phyloP scores from a whole-genome alignment of 192 early-diverging fungal species.

The Podila epigama region DNA sequence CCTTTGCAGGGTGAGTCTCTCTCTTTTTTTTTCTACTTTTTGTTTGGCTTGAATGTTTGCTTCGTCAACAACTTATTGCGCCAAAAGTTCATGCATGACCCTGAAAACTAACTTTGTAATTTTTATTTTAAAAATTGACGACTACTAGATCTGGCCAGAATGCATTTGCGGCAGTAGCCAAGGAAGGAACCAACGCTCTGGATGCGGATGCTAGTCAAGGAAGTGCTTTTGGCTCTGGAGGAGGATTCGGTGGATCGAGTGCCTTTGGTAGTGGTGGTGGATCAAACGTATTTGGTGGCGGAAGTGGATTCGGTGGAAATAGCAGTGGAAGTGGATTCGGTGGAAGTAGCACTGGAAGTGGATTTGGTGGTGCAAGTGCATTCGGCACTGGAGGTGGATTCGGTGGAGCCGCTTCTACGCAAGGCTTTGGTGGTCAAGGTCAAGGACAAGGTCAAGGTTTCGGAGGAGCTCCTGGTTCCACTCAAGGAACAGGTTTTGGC shows the following conservation, averaged over 20 bases:
- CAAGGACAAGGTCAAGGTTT: no score
- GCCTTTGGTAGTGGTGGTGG: slow-evolving; percentile 1
- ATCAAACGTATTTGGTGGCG: not conserved
- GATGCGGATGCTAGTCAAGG: slow-evolving; percentile 23
- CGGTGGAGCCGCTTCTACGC: no score
- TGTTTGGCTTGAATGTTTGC: not conserved
- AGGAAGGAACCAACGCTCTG: slow-evolving; percentile 16
- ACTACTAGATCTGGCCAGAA: slow-evolving; percentile 19
- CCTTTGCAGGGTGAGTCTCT: slow-evolving; percentile 30
- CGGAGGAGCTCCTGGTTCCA: not conserved
- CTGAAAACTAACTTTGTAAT: not conserved
- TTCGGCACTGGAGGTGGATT: not conserved
- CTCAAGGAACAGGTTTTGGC: not conserved
- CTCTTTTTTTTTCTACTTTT: not conserved
- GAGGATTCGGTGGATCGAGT: slow-evolving; percentile 5
- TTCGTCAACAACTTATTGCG: not conserved
- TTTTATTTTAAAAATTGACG: not conserved
- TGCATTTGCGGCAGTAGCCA: slow-evolving; percentile 35
- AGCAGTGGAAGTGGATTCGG: slow-evolving; percentile 2
- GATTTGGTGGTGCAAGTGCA: slow-evolving; percentile 6
- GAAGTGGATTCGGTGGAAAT: slow-evolving; percentile 1
- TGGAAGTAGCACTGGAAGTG: not conserved
- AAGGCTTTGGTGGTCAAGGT: no score
- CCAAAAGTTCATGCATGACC: not conserved
- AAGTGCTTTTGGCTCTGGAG: slow-evolving; percentile 10